Conservation (phyloP, 2,329 filamentous ascomycete species). For the Conoideocrella luteorostrata region DNA sequence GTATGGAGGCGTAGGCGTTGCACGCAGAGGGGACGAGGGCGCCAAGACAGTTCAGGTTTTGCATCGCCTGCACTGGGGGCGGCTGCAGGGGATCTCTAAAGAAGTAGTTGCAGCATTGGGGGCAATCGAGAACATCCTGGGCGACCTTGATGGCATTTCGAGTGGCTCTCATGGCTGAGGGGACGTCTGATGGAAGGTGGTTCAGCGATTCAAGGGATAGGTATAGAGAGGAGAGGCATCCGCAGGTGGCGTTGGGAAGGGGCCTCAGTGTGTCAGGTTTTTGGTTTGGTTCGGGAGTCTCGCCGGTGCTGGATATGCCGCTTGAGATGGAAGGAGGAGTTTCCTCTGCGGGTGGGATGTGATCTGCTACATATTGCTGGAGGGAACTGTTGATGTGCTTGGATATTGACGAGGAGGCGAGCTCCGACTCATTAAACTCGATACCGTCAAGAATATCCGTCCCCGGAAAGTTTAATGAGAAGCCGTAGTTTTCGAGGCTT, state of each 20-base stretch:
- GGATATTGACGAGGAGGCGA: slow-evolving; percentile 19
- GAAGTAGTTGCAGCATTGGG: slow-evolving; percentile 37
- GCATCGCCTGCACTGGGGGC: slow-evolving; percentile 43
- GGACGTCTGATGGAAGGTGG: slow-evolving; percentile 37
- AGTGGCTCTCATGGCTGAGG: slow-evolving; percentile 40
- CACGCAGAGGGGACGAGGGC: slow-evolving; percentile 52
- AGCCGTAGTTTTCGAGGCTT: slow-evolving; percentile 3
- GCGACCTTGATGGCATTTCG: slow-evolving; percentile 42
- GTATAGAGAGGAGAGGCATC: slow-evolving; percentile 44
- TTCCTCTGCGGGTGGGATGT: slow-evolving; percentile 12
- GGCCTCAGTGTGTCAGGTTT: slow-evolving; percentile 12
- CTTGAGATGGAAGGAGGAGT: slow-evolving; percentile 18
- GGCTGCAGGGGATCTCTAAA: slow-evolving; percentile 26
- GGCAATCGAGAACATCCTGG: slow-evolving; percentile 46
- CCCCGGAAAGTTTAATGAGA: slow-evolving; percentile 17
- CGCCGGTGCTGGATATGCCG: slow-evolving; percentile 13
- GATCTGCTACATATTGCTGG: slow-evolving; percentile 19
- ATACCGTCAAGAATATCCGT: slow-evolving; percentile 25
- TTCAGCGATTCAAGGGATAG: slow-evolving; percentile 45
- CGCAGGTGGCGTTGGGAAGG: slow-evolving; percentile 31
- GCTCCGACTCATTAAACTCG: slow-evolving; percentile 25
- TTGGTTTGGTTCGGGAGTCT: slow-evolving; percentile 12
- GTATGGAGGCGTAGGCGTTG: slow-evolving; percentile 49
- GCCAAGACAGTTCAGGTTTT: slow-evolving; percentile 53
- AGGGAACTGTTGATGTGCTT: slow-evolving; percentile 23